phyloP scores from a whole-genome alignment of 2,329 filamentous ascomycete species.

The Neonectria sp. region DNA sequence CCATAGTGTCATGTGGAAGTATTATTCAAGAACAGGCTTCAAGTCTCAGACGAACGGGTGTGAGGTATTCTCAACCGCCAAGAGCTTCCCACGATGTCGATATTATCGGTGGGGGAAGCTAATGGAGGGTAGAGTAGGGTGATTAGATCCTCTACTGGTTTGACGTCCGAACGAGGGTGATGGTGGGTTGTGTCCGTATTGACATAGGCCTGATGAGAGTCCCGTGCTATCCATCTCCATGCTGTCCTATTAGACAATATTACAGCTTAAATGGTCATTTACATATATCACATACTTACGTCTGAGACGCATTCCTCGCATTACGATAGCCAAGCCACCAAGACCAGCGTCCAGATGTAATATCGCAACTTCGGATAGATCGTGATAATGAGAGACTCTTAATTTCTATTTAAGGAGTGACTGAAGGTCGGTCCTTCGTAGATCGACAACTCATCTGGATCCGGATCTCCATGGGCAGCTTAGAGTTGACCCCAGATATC shows the following conservation, averaged over 20 bases:
- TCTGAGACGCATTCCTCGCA: background rate
- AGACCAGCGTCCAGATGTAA: background rate
- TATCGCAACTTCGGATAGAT: background rate
- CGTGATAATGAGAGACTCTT: background rate
- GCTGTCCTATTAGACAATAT: background rate
- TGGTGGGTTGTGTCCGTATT: slow-evolving; percentile 1
- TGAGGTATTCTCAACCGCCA: background rate
- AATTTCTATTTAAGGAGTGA: background rate
- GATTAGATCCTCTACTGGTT: background rate
- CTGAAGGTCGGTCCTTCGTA: background rate
- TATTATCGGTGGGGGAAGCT: background rate
- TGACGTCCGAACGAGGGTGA: background rate
- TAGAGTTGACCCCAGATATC: background rate
- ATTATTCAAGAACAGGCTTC: background rate
- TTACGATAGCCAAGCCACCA: background rate
- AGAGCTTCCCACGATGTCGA: slow-evolving; percentile 1
- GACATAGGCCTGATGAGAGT: background rate
- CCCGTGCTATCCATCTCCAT: background rate
- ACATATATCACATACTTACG: background rate
- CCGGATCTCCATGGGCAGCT: background rate
- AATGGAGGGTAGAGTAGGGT: background rate
- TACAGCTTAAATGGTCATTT: background rate
- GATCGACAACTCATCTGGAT: background rate
- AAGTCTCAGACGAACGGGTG: background rate
- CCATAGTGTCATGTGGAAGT: slow-evolving; percentile 2